Evolutionary conservation across 208 protist genomes (phyloP).

Genomic region (Paratrypanosoma confusum): DNA sequence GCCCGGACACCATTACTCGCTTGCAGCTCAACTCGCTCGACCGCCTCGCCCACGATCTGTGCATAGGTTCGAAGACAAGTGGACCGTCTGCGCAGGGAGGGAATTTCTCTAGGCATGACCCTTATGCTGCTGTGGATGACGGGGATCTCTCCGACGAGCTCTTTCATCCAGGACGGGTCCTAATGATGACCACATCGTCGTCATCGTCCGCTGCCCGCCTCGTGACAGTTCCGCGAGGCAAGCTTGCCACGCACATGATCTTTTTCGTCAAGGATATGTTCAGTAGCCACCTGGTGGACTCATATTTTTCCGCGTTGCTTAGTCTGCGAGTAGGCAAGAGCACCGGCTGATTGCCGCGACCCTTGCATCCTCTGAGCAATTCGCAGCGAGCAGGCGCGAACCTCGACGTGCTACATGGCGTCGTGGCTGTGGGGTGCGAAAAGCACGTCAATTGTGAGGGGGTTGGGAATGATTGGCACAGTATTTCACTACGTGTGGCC

Average conservation of each 20-base stretch:
- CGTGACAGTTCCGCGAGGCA: slow-evolving; percentile 39
- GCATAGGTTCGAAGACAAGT: too few species aligned
- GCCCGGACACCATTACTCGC: slow-evolving; percentile 38
- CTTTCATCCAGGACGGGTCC: slow-evolving; percentile 41
- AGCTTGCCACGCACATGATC: slow-evolving; percentile 39
- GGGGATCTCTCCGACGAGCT: slow-evolving; percentile 35
- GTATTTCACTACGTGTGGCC: too few species aligned
- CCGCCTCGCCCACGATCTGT: slow-evolving; percentile 18
- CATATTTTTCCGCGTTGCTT: too few species aligned
- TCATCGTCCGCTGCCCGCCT: slow-evolving; percentile 26
- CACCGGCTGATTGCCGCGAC: too few species aligned
- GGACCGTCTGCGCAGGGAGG: not conserved
- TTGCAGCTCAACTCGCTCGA: slow-evolving; percentile 61
- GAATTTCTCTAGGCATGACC: not conserved
- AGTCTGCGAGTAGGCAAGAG: too few species aligned
- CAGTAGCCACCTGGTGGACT: slow-evolving; percentile 29
- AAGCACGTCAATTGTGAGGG: too few species aligned
- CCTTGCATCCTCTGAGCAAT: too few species aligned
- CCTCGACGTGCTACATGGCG: too few species aligned
- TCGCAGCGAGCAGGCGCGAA: too few species aligned
- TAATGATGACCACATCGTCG: slow-evolving; percentile 39
- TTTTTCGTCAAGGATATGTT: slow-evolving; percentile 43
- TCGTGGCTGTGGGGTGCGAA: too few species aligned
- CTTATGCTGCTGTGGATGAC: not conserved
- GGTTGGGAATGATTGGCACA: too few species aligned